A percentile compares a stretch with the other conserved stretches of the same genome.
phyloP scores from a whole-genome alignment of 805 yeast species.

The Yarrowia sp. region DNA sequence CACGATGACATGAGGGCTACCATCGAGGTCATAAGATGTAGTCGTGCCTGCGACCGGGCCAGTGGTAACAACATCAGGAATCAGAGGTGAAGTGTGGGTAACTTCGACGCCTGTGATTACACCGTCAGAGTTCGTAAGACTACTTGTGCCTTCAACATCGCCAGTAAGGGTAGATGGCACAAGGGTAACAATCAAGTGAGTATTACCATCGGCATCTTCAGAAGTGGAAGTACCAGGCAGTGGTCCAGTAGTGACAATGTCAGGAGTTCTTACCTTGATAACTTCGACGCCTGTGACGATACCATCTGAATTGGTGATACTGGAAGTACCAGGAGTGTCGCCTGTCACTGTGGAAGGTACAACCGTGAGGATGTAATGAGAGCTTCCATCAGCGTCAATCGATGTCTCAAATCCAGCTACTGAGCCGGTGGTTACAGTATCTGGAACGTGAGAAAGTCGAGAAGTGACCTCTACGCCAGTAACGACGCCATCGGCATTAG shows the following conservation, averaged over 20 bases:
- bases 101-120: neutral
- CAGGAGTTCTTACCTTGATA: neutral
- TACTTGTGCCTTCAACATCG: neutral
- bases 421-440: neutral
- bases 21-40: neutral
- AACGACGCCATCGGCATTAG: no score
- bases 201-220: neutral
- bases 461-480: constrained; percentile 4
- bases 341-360: neutral
- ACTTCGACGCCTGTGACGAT: neutral
- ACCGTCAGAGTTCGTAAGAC: neutral
- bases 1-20: neutral
- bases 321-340: neutral
- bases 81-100: neutral
- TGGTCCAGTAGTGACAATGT: neutral
- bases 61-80: neutral
- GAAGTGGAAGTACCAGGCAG: neutral
- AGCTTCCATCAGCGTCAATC: neutral
- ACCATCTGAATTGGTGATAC: neutral
- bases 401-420: neutral
- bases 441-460: neutral
- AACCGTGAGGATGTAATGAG: neutral
- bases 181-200: neutral
- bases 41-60: neutral
- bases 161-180: neutral